These are phyloP conservation scores for Takashimella koratensis DNA, from an alignment of 1,284 basidiomycete genomes.

Conservation along the genomic window DNA sequence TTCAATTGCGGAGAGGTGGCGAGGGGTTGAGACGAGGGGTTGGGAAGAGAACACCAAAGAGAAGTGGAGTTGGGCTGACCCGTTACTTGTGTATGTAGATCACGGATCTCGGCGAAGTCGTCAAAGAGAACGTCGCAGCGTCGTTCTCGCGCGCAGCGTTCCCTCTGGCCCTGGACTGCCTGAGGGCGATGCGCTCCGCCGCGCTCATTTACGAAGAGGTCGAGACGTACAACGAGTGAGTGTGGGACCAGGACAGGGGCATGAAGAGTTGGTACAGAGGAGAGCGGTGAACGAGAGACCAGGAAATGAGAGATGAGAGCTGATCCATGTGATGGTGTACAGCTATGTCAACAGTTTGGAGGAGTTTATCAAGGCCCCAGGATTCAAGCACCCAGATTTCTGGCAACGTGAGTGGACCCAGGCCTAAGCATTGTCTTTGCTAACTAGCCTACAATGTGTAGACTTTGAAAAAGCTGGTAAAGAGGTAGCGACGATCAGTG, in stretches of 20 bases:
- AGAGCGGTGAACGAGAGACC: too few relatives aligned
- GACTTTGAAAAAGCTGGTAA: conserved; percentile 38
- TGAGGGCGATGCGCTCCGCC: conserved; percentile 62
- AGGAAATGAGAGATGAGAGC: too few relatives aligned
- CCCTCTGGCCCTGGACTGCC: conserved; percentile 67
- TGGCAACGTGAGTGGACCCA: conserved; percentile 35
- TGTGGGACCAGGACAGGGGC: too few relatives aligned
- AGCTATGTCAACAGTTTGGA: conserved; percentile 39
- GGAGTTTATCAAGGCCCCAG: conserved; percentile 25
- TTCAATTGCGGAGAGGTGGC: too few relatives aligned
- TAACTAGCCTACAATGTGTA: conserved; percentile 4
- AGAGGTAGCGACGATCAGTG: conserved; percentile 30
- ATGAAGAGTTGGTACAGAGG: too few relatives aligned
- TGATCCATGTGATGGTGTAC: too few relatives aligned
- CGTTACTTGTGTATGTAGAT: too few relatives aligned
- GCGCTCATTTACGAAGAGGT: conserved; percentile 54
- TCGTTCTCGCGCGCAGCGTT: conserved; percentile 66
- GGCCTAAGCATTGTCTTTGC: not conserved
- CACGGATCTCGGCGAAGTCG: conserved; percentile 65
- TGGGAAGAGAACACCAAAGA: too few relatives aligned
- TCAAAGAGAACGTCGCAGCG: conserved; percentile 63
- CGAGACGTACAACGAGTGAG: conserved; percentile 47
- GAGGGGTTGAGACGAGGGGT: too few relatives aligned
- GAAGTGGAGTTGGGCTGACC: too few relatives aligned
- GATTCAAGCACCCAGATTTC: conserved; percentile 47